Evolutionary conservation across 2,329 filamentous ascomycete species (phyloP).

Genomic region (Pseudopyricularia cyperi): DNA sequence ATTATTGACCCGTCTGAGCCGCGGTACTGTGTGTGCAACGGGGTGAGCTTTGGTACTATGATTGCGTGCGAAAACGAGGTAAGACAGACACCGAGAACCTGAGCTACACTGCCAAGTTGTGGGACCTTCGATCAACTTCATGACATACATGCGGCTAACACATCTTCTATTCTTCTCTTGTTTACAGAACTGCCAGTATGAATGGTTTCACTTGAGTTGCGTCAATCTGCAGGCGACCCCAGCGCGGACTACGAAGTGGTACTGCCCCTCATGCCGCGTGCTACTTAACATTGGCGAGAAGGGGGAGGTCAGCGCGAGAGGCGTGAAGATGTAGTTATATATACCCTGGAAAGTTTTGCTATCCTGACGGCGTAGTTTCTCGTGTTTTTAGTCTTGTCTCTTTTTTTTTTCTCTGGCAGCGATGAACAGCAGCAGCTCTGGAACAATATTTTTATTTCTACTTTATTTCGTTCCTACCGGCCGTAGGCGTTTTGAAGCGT

Average conservation of each 20-base stretch:
- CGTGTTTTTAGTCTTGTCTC: background rate
- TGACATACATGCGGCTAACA: no score
- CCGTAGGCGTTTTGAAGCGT: no score
- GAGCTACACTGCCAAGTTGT: no score
- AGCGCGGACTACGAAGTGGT: constrained; percentile 67
- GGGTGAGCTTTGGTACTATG: constrained; percentile 74
- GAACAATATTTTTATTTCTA: background rate
- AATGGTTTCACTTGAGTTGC: constrained; percentile 78
- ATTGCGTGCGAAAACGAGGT: constrained; percentile 66
- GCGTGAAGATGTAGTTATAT: constrained; percentile 28
- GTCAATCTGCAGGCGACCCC: constrained; percentile 57
- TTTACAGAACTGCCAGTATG: constrained; percentile 53
- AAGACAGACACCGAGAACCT: constrained; percentile 30
- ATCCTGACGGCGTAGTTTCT: background rate
- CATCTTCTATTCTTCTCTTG: no score
- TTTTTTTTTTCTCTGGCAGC: background rate
- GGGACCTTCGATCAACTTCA: no score
- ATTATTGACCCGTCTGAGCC: constrained; percentile 64
- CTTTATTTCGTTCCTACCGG: background rate
- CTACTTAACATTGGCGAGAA: constrained; percentile 49
- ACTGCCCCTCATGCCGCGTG: constrained; percentile 63
- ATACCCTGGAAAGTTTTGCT: background rate
- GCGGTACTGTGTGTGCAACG: constrained; percentile 65
- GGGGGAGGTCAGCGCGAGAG: constrained; percentile 48
- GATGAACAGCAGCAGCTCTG: background rate